Evolutionary conservation across 1,284 basidiomycete species (phyloP).

Genomic region (Ustilago esculenta): DNA sequence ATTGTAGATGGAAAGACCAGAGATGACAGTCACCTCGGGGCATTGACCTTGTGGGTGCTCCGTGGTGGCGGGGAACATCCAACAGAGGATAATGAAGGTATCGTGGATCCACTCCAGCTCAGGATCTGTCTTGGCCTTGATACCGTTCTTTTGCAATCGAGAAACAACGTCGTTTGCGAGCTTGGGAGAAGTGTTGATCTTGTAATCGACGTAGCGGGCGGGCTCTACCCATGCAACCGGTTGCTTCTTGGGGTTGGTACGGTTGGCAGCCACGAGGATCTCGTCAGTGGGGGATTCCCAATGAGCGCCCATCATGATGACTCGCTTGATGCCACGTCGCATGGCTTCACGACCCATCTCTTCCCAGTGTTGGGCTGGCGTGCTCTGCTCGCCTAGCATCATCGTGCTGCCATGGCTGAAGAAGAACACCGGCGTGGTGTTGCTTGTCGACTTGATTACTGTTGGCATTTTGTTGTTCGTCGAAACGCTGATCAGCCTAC

Average conservation of each 20-base stretch:
- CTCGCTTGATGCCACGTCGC: conserved; percentile 49
- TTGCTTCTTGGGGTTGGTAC: conserved; percentile 48
- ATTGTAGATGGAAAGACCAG: conserved; percentile 47
- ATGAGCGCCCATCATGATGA: conserved; percentile 60
- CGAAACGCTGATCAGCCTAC: no score
- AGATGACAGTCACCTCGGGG: conserved; percentile 43
- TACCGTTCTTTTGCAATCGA: conserved; percentile 34
- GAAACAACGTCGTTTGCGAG: conserved; percentile 37
- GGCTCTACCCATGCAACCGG: conserved; percentile 54
- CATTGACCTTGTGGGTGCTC: conserved; percentile 48
- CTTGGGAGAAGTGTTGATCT: conserved; percentile 35
- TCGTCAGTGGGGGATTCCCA: conserved; percentile 52
- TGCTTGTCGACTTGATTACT: conserved; percentile 13
- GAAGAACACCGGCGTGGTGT: conserved; percentile 29
- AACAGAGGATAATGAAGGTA: conserved; percentile 53
- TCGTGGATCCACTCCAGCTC: conserved; percentile 60
- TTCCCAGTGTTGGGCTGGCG: conserved; percentile 56
- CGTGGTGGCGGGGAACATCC: conserved; percentile 53
- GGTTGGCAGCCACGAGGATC: conserved; percentile 49
- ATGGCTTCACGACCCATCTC: conserved; percentile 52
- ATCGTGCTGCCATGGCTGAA: conserved; percentile 54
- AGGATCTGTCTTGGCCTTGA: conserved; percentile 44
- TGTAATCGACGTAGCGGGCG: conserved; percentile 45
- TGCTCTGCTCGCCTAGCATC: conserved; percentile 53
- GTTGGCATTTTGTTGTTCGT: conserved; percentile 12